Evolutionary conservation across 306 rosid species (phyloP), one percentile per base, ranked within the genome.

Genomic region (Sesbania bispinosa): DNA sequence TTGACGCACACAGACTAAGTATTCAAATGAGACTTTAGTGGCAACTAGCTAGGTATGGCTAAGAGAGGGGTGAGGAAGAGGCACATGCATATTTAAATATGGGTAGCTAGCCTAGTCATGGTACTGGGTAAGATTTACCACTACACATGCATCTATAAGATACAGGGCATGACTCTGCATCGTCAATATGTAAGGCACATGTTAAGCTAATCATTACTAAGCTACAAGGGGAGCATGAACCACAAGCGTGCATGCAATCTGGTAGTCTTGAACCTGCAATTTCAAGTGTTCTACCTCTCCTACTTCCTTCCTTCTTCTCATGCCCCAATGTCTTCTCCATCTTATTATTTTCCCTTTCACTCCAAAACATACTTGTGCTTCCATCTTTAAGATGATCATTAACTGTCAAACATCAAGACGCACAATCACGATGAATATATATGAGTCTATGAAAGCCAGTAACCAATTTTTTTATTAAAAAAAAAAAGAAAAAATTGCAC

Each of bases 161-260:
- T 48, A 83, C 8, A 60, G 84, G 87, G 13, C 87, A 83, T 21
- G 81, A 35, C 51, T 83, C 81, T 10, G 71, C 53, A n/a, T 77
- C 46, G 0, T 69, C 35, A 52, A 61, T 35, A 19, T 21, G 73
- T 7, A 48, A 42, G 3, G 75, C 69, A 73, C 87, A 83, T n/a
- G 50, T 23, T 19, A 67, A 83, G 63, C 87, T 73, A 15, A 80
- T 80, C 74, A 33, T 50, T 1, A 73, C 80, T 18, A 83, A 48
- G 41, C 71, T 65, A 42, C 87, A 83, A 24, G 87, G 87, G 2
- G 47, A 42, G 50, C 87, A 83, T 0, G 87, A 79, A 0, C 87
- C 82, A 52, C 85, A 83, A 2, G 87, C 87, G 6, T 80, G 84
- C 10, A 79, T 52, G 58, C 87, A 83, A 59, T 80, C 82, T 0